Conservation (phyloP, 2,329 filamentous ascomycete genomes). For the Neofusicoccum parvum region DNA sequence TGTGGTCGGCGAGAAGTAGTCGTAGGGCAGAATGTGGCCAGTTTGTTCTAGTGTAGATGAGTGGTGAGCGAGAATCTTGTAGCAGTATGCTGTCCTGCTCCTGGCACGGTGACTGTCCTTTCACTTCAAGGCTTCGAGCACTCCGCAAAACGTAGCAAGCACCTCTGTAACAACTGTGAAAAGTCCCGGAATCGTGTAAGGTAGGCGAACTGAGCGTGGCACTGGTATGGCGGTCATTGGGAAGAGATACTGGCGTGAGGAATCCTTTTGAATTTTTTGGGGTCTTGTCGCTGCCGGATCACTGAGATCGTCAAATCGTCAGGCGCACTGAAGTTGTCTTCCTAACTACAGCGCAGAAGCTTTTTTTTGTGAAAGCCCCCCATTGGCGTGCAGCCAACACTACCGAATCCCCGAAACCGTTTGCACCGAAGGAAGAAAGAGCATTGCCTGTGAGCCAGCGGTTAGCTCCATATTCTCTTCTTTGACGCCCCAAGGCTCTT, state of each 20-base stretch:
- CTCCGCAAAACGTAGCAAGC: too few species aligned
- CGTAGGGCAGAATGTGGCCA: too few species aligned
- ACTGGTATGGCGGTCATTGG: not conserved
- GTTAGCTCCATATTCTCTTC: not conserved
- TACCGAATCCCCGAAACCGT: conserved; percentile 15
- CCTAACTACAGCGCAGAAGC: conserved; percentile 20
- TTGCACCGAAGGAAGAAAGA: conserved; percentile 20
- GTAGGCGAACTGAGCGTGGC: not conserved
- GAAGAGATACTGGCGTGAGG: not conserved
- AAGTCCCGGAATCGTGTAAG: not conserved
- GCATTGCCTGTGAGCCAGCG: conserved; percentile 14
- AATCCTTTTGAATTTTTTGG: conserved; percentile 14
- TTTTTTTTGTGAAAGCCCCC: conserved; percentile 1
- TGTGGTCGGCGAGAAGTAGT: too few species aligned
- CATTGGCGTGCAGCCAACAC: conserved; percentile 15
- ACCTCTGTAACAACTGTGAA: not conserved
- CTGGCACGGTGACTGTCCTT: too few species aligned
- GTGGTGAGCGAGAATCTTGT: too few species aligned
- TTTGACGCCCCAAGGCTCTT: not conserved
- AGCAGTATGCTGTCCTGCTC: too few species aligned
- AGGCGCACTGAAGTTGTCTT: conserved; percentile 4
- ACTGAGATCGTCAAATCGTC: conserved; percentile 22
- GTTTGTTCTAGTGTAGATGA: too few species aligned
- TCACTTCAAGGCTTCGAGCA: too few species aligned
- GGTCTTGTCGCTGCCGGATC: conserved; percentile 18